phyloP scores from a whole-genome alignment of 2,329 filamentous ascomycete genomes.

The Botrytis porri region DNA sequence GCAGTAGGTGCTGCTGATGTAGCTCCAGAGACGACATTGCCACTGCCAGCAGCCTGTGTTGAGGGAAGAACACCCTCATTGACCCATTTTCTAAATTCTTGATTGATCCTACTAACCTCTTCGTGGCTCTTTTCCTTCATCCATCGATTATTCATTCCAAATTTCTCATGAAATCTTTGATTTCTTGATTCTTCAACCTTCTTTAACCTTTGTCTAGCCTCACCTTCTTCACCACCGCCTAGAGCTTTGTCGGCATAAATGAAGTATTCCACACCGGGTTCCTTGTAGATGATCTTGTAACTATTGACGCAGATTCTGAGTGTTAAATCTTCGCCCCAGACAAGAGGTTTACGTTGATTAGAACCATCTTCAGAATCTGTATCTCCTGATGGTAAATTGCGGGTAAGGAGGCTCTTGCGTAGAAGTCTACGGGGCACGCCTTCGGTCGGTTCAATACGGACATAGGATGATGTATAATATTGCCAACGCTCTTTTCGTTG shows the following conservation, averaged over 20 bases:
- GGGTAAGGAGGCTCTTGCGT: slow-evolving; percentile 65
- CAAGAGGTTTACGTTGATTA: slow-evolving; percentile 54
- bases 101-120: slow-evolving; percentile 47
- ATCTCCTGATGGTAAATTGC: slow-evolving; percentile 64
- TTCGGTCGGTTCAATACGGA: slow-evolving; percentile 84
- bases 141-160: slow-evolving; percentile 51
- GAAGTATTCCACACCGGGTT: slow-evolving; percentile 67
- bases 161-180: slow-evolving; percentile 50
- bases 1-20: neutral
- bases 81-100: slow-evolving; percentile 48
- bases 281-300: slow-evolving; percentile 75
- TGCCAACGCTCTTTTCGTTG: slow-evolving; percentile 83
- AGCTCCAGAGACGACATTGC: neutral
- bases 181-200: slow-evolving; percentile 40
- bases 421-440: slow-evolving; percentile 62
- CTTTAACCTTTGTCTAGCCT: slow-evolving; percentile 36
- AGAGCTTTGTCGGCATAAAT: slow-evolving; percentile 50
- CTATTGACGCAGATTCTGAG: slow-evolving; percentile 74
- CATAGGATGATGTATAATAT: slow-evolving; percentile 92
- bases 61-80: slow-evolving; percentile 34
- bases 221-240: slow-evolving; percentile 41
- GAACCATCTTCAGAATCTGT: slow-evolving; percentile 62
- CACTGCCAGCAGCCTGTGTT: neutral
- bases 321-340: slow-evolving; percentile 64
- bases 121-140: slow-evolving; percentile 49